Base-by-base conservation (phyloP, 75 land plant genomes). In the Selaginella moellendorffii region DNA sequence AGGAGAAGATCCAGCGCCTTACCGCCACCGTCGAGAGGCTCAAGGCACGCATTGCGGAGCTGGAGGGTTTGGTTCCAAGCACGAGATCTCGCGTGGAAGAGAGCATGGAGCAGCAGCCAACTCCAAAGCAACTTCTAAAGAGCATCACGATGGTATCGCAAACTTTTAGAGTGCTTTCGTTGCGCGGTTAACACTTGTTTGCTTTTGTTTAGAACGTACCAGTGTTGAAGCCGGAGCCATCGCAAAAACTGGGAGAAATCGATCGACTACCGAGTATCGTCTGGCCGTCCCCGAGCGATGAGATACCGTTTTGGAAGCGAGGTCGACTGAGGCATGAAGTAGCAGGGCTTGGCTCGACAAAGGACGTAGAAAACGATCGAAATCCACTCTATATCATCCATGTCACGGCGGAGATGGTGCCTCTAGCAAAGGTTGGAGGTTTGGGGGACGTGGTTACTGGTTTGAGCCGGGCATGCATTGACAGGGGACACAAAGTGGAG, bases 391-490 rank as follows among this genome's bases (percentile, higher is more conserved):
- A 81, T 62, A 71, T 83, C 51, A 68, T 81, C 31, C 86, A 83
- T 63, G 79, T 83, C 27, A 81, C 86, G 31, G 83, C 86, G 54
- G 86, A 83, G 54, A 80, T 83, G 83, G 86, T 83, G 19, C 86
- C 86, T 0, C 64, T 83, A 67, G 86, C 86, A 8, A 83, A 83
- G 63, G 86, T 83, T 30, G 86, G 86, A 31, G 86, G 86, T 8
- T 72, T 83, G 53, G 86, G 81, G 36, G 86, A 83, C 73, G 86
- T 83, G 63, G 86, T 83, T 24, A 78, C 86, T n/a, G 86, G 86
- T 22, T 80, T 83, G 27, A 77, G 75, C 17, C 81, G 86, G 29
- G 80, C 86, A 52, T 83, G 81, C 56, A 29, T 83, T 27, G 62
- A 54, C 12, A 82, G 72, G 60, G 86, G 83, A 26, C 86, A 83